Evolutionary conservation across 345 rosid genomes (phyloP), one percentile per base, ranked within the genome.

Genomic region (Adansonia digitata): DNA sequence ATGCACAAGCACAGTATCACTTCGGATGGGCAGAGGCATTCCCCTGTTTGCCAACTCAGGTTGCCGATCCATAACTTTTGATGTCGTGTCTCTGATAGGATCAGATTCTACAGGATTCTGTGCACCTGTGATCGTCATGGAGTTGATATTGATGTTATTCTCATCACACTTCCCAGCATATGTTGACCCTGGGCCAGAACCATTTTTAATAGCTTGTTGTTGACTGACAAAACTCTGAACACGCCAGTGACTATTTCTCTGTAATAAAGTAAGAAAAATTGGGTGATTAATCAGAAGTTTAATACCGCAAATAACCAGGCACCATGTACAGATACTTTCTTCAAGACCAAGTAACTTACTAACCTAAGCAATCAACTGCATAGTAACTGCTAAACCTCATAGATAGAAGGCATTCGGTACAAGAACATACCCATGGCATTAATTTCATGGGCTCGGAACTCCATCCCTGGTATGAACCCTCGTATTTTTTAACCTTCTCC

Each of bases 161-260:
- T 95, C 99, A 71, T 91, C 94, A 77, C 90, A 85, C 79, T 91
- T 95, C 80, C 90, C 94, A 26, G 87, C 78, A 81, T 81, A 86
- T 15, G 86, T 70, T 64, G 91, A 77, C 53, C 82, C 88, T 13
- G 90, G 84, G 78, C 88, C 89, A 80, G 96, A 86, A 82, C 92
- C 97, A 81, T 86, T 95, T 80, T 81, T 88, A 45, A 86, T 68
- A 35, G 89, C 81, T 75, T 86, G 93, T 26, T 90, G 88, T 45
- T 88, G 92, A 62, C 92, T 85, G 2, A 31, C 84, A 77, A 87
- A 82, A 81, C 81, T 85, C 79, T 88, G 97, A 80, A 78, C 87
- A 7, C 91, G 91, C 98, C 98, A 95, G 69, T 95, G 99, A 81
- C 91, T 93, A 79, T 91, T 95, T 81, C 97, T 91, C 99, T 95